phyloP scores from a whole-genome alignment of 805 yeast genomes.

The Candida corydali region DNA sequence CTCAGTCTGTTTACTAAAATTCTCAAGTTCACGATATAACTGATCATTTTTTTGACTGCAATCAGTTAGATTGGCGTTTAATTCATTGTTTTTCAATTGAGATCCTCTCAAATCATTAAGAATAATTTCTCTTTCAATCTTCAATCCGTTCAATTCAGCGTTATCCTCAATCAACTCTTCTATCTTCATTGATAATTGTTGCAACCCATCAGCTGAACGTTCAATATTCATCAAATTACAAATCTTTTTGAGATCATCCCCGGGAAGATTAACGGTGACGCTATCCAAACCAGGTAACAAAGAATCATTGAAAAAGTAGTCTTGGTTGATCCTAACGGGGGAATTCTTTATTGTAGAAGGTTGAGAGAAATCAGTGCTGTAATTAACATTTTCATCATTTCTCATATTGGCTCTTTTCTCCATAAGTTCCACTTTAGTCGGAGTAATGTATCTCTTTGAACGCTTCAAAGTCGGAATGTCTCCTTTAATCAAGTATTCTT shows the following conservation, averaged over 20 bases:
- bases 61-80: neutral
- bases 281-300: neutral
- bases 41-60: neutral
- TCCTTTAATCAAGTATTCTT: neutral
- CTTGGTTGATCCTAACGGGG: neutral
- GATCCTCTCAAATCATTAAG: neutral
- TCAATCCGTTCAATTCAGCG: neutral
- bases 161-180: neutral
- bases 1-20: neutral
- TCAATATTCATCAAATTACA: neutral
- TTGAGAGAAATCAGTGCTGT: neutral
- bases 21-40: neutral
- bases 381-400: conserved; percentile 4
- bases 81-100: neutral
- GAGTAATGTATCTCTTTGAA: neutral
- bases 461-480: conserved; percentile 1
- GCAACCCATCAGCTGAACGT: neutral
- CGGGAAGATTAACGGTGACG: neutral
- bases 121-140: neutral
- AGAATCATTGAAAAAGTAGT: neutral
- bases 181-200: neutral
- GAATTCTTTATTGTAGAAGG: neutral
- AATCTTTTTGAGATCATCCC: conserved; percentile 1
- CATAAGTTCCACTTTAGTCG: neutral
- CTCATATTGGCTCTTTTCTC: conserved; percentile 2